These are phyloP conservation scores for Fusarium graminum DNA, from an alignment of 2,329 filamentous ascomycete species.

Conservation along the genomic window DNA sequence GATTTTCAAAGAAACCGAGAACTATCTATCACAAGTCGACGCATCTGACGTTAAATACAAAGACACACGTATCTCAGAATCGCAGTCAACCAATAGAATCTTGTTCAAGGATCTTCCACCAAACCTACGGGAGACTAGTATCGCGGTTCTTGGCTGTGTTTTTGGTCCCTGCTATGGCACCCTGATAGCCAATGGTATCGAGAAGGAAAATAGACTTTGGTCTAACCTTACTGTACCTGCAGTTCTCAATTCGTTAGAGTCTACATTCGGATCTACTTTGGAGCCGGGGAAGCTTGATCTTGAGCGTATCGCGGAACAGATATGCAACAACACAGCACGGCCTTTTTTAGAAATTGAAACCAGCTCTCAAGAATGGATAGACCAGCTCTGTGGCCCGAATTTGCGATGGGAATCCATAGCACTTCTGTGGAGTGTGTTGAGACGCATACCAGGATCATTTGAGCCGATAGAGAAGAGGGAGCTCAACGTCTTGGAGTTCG, in stretches of 20 bases:
- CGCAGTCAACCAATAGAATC: background rate
- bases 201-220: conserved; percentile 15
- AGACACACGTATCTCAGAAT: background rate
- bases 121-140: background rate
- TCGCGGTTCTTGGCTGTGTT: background rate
- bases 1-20: conserved; percentile 19
- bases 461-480: background rate
- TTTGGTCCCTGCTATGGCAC: conserved; percentile 6
- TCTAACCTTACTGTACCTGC: conserved; percentile 12
- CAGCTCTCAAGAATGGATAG: conserved; percentile 6
- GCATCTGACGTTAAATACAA: background rate
- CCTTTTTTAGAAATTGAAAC: conserved; percentile 2
- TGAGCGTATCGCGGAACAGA: background rate
- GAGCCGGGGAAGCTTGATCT: background rate
- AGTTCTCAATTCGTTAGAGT: background rate
- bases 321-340: conserved; percentile 2
- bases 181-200: background rate
- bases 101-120: background rate
- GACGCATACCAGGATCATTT: background rate
- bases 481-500: background rate
- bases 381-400: conserved; percentile 12
- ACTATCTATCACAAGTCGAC: conserved; percentile 11
- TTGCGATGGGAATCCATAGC: conserved; percentile 12
- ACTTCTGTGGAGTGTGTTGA: conserved; percentile 15
- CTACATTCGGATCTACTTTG: background rate